Base-by-base conservation (phyloP, 192 early-diverging fungal genomes). In the Coemansia pectinata region DNA sequence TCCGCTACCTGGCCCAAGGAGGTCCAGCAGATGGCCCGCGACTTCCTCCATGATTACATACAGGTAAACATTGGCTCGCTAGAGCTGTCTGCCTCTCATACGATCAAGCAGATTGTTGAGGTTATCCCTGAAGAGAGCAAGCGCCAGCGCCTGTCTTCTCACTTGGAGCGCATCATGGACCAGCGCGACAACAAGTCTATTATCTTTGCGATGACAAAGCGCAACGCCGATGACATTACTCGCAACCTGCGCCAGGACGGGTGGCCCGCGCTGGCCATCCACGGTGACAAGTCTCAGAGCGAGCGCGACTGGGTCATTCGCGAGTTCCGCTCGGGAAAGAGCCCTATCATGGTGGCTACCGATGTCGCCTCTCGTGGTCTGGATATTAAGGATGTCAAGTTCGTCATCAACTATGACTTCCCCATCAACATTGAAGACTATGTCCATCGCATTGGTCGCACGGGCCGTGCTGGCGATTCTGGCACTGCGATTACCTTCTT, bases 1-100 rank as follows among this genome's bases (percentile, higher is more conserved):
- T 95, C 93, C 77, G 98, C 98, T 10, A 99, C 98, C 5, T 99
- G 96, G 96, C 98, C 98, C 34, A 96, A 96, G 84, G 91, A 94
- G 55, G 96, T 99, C 9, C 93, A 98, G 74, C 83, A 86, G 65
- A 88, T 99, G 11, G 98, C 96, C 19, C 86, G 91, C 48, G 94
- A 96, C 68, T 99, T 94, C 70, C 81, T 98, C 62, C 83, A 90
- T 15, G 95, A 97, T 63, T 96, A 91, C 73, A 98, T 99, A 77
- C 95, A 97, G 76, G 94, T 98, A 61, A 98, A 94, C 65, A 91
- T 99, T 61, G 98, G 98, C 19, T 97, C 95, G 19, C 73, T 97
- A 27, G 94, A 94, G 23, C 86, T 98, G 14, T 89, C 92, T n/a
- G 96, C 98, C 39, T 93, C 88, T 50, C 93, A 97, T 80, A 93